Conservation (phyloP, 148 eudicot species). For the Chenopodium quinoa region DNA sequence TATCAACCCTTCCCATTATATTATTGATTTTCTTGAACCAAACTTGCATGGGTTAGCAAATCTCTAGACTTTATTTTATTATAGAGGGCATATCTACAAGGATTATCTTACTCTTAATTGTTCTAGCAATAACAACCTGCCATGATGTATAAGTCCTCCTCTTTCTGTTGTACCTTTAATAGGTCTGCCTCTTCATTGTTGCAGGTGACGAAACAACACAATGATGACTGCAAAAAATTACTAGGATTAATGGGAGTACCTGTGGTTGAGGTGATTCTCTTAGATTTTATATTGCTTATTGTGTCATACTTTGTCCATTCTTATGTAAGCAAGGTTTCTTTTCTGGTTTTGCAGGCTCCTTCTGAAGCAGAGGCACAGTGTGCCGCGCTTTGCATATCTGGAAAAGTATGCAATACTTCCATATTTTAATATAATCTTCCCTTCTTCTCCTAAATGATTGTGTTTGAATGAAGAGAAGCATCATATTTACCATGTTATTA, state of each 20-base stretch:
- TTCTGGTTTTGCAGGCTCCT: constrained; percentile 64
- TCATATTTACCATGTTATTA: background rate
- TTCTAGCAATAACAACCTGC: background rate
- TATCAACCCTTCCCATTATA: background rate
- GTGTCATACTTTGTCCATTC: constrained; percentile 2
- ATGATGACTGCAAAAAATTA: constrained; percentile 91
- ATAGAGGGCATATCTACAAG: background rate
- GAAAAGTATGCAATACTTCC: constrained; percentile 51
- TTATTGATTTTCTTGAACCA: background rate
- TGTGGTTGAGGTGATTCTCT: constrained; percentile 70
- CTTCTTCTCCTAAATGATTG: background rate
- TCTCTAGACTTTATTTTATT: background rate
- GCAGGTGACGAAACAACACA: constrained; percentile 90
- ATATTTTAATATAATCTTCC: background rate
- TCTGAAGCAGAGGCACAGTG: constrained; percentile 99
- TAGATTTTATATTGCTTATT: background rate
- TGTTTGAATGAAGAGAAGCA: background rate
- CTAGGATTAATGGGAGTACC: constrained; percentile 96
- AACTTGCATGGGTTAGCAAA: background rate
- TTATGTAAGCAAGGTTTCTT: constrained; percentile 14
- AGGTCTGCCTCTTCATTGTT: constrained; percentile 10
- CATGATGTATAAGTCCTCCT: background rate
- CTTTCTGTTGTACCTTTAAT: background rate
- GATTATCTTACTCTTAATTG: background rate
- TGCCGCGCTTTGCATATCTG: constrained; percentile 92